Evolutionary conservation across 106 monocot genomes (phyloP).

Genomic region (Apostasia shenzhenica): DNA sequence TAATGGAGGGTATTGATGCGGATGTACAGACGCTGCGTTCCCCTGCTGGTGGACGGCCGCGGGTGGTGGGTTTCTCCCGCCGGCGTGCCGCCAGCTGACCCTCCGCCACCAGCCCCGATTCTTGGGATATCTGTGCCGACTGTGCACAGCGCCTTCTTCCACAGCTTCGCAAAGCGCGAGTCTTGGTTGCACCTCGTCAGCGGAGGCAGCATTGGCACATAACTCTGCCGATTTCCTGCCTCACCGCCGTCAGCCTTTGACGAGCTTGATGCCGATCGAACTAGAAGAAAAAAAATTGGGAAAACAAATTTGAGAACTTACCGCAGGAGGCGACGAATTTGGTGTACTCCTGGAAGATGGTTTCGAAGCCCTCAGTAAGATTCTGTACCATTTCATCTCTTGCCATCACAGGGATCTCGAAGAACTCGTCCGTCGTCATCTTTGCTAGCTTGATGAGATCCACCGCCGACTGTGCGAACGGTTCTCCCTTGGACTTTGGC

Average conservation of each 20-base stretch:
- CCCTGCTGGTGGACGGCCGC: conserved; percentile 55
- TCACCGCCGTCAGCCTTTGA: too few species aligned
- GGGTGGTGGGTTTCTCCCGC: conserved; percentile 28
- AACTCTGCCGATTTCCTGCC: conserved; percentile 74
- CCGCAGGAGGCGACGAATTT: conserved; percentile 74
- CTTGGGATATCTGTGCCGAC: conserved; percentile 8
- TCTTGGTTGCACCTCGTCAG: conserved; percentile 93
- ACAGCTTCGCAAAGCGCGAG: conserved; percentile 55
- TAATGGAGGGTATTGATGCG: conserved; percentile 75
- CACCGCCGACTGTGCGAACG: conserved; percentile 56
- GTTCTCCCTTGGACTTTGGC: conserved; percentile 58
- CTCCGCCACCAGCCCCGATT: background rate
- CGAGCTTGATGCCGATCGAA: background rate
- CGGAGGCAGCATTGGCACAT: conserved; percentile 61
- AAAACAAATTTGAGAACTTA: conserved; percentile 13
- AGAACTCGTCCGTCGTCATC: conserved; percentile 76
- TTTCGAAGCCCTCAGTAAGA: conserved; percentile 57
- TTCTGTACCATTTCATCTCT: conserved; percentile 64
- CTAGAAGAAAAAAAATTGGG: too few species aligned
- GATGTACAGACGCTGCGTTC: conserved; percentile 66
- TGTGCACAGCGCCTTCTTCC: conserved; percentile 73
- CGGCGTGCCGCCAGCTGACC: background rate
- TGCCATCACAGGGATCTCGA: conserved; percentile 55
- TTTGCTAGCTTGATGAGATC: conserved; percentile 79
- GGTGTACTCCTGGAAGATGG: conserved; percentile 67